These are phyloP conservation scores for Colletotrichum simmondsii DNA, from an alignment of 2,329 filamentous ascomycete species.

Conservation along the genomic window DNA sequence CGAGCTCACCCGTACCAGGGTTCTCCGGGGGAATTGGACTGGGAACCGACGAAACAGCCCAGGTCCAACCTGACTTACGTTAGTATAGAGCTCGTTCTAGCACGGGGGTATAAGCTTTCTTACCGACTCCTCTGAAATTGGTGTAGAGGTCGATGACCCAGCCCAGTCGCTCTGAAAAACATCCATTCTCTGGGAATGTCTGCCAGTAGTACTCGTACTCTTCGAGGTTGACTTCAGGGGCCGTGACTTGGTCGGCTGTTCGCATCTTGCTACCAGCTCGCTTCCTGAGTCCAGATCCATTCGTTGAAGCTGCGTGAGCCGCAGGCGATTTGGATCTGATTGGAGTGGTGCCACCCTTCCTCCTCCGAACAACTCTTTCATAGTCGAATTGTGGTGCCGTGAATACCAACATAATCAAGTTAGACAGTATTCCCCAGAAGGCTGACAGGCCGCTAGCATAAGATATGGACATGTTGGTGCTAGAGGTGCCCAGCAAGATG, in stretches of 20 bases:
- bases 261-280: conserved; percentile 24
- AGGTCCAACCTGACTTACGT: conserved; percentile 64
- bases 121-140: conserved; percentile 66
- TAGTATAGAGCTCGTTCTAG: not conserved
- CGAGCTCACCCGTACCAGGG: conserved; percentile 49
- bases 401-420: conserved; percentile 62
- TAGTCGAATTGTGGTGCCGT: conserved; percentile 67
- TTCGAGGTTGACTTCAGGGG: conserved; percentile 24
- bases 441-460: conserved; percentile 63
- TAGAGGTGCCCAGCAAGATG: conserved; percentile 55
- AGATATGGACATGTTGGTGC: conserved; percentile 60
- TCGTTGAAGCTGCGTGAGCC: not conserved
- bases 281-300: not conserved
- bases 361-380: conserved; percentile 58
- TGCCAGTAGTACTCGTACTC: conserved; percentile 69
- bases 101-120: conserved; percentile 31
- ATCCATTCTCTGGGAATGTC: conserved; percentile 61
- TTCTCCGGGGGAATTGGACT: conserved; percentile 52
- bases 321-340: conserved; percentile 15
- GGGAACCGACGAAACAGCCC: conserved; percentile 62
- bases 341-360: conserved; percentile 26
- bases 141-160: conserved; percentile 68
- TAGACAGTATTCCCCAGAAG: conserved; percentile 62
- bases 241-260: not conserved
- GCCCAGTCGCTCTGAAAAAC: conserved; percentile 60